Evolutionary conservation across 1,284 basidiomycete genomes (phyloP).

Genomic region (Irpex sp.): DNA sequence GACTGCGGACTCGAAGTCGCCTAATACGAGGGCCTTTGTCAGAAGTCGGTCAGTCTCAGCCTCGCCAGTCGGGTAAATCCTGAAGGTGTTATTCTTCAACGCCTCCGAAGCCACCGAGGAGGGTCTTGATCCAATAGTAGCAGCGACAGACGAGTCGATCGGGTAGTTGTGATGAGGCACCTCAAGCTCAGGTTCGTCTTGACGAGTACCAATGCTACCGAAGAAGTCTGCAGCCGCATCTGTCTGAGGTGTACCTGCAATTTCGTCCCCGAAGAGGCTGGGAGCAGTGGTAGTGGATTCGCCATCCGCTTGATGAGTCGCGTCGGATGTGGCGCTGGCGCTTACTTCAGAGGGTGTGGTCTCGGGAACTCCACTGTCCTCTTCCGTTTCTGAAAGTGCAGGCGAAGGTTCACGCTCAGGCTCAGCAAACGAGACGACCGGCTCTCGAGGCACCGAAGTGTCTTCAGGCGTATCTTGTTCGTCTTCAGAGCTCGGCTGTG

Average conservation of each 20-base stretch:
- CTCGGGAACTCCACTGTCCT: conserved; percentile 46
- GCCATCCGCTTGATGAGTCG: conserved; percentile 59
- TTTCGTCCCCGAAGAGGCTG: conserved; percentile 86
- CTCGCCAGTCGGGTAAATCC: conserved; percentile 88
- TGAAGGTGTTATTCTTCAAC: conserved; percentile 79
- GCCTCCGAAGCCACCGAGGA: conserved; percentile 80
- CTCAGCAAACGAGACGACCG: conserved; percentile 78
- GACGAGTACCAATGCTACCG: conserved; percentile 68
- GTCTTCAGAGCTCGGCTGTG: conserved; percentile 19
- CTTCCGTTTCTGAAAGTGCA: conserved; percentile 38
- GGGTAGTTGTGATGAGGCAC: conserved; percentile 80
- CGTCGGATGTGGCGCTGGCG: conserved; percentile 59
- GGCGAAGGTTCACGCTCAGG: conserved; percentile 45
- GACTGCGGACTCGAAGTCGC: conserved; percentile 93
- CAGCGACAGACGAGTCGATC: conserved; percentile 85
- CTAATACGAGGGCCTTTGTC: conserved; percentile 91
- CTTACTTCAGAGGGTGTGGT: conserved; percentile 74
- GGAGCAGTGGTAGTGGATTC: conserved; percentile 80
- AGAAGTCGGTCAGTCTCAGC: conserved; percentile 87
- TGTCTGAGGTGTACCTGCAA: conserved; percentile 55
- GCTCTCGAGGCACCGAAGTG: conserved; percentile 48
- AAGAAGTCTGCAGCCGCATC: conserved; percentile 87
- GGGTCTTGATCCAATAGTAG: conserved; percentile 84
- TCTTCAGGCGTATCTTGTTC: conserved; percentile 40
- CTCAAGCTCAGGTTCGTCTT: conserved; percentile 55